Evolutionary conservation across 139 green algal species (phyloP).

Genomic region (Eudorina sp.): DNA sequence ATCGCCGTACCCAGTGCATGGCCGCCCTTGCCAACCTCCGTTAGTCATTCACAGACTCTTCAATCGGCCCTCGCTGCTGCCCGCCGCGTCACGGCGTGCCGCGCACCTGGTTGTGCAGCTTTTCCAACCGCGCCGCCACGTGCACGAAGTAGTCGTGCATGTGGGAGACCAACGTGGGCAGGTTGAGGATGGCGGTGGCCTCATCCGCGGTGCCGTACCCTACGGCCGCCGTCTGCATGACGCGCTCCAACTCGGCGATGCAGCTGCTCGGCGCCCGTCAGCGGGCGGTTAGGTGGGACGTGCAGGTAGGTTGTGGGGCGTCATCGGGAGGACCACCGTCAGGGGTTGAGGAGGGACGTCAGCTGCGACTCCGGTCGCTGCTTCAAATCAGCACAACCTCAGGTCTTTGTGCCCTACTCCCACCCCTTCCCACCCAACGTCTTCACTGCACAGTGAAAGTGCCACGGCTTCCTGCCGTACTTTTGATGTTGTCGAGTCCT

Average conservation of each 20-base stretch:
- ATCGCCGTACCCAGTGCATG: background rate
- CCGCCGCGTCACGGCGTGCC: background rate
- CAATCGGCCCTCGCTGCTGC: background rate
- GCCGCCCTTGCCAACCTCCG: too few relatives aligned
- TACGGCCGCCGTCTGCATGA: constrained; percentile 28
- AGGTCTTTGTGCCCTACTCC: too few relatives aligned
- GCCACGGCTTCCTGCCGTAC: too few relatives aligned
- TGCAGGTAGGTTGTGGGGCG: too few relatives aligned
- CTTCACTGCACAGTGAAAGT: too few relatives aligned
- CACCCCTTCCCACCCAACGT: too few relatives aligned
- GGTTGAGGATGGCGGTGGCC: background rate
- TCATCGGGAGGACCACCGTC: too few relatives aligned
- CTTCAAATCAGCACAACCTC: too few relatives aligned
- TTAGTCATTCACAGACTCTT: background rate
- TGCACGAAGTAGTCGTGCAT: constrained; percentile 70
- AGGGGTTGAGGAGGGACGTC: too few relatives aligned
- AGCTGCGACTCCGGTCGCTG: too few relatives aligned
- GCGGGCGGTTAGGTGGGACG: background rate
- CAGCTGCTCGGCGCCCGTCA: background rate
- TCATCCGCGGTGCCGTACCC: constrained; percentile 16
- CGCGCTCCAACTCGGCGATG: constrained; percentile 57
- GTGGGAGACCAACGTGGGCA: constrained; percentile 59
- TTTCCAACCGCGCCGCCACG: constrained; percentile 62
- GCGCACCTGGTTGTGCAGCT: constrained; percentile 55
- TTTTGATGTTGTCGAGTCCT: too few relatives aligned